Base-by-base conservation (phyloP, 2,329 filamentous ascomycete species). In the Laburnicola sp. region DNA sequence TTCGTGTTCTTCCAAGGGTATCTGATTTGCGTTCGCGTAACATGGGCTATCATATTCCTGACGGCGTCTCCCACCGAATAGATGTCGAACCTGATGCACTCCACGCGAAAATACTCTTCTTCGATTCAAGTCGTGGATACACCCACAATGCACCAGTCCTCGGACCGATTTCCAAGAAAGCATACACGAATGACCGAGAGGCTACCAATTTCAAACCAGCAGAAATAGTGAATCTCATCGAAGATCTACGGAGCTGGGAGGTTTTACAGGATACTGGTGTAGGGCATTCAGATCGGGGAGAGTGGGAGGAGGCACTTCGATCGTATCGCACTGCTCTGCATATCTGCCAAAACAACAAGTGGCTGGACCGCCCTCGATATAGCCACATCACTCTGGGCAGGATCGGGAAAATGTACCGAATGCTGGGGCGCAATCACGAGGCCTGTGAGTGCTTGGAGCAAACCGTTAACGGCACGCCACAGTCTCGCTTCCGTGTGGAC, bases 61-160 rank as follows among this genome's bases (percentile, higher is more conserved):
- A 64, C 6, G 67, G 55, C 1, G 51, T 45, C 3, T 73, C 62
- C 38, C 73, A 75, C 51, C 55, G 45, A 0, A 57, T 63, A 6
- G 59, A 60, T 1, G 69, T 75, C 2, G 47, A 54, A 2, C 62
- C 67, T 0, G 54, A 69, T 6, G 43, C 36, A 1, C 43, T 74
- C 0, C 69, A 74, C 37, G 71, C 74, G 1, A 73, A 71, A 0
- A 32, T 75, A 3, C 71, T 72, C 59, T 65, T 69, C 40, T 75
- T 75, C 43, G 72, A 75, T 48, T 62, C 69, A 1, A 40, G 35
- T 8, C 65, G 66, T 1, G 72, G 72, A 6, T 73, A 37, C 34
- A 37, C 5, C 10, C 34, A 37, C n/a, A n/a, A 37, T 68, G 42
- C 48, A 58, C 54, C 55, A 3, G 67, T 73, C 0, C 57, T 75